phyloP scores from a whole-genome alignment of 768 basidiomycete species.

The Antrodiella citrinella region DNA sequence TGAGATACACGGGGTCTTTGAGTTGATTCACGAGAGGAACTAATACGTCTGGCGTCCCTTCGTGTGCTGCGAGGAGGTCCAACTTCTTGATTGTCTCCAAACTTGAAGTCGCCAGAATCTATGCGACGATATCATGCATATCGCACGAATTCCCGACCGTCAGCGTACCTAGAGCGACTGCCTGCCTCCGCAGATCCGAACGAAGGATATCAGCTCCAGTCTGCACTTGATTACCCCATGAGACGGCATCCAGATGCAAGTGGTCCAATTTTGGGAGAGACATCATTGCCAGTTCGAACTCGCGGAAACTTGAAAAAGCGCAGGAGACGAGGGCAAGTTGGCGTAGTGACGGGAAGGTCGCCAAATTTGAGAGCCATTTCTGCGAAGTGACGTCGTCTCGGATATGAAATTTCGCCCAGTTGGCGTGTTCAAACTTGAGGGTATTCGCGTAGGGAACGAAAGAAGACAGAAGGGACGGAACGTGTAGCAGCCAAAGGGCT shows the following conservation, averaged over 20 bases:
- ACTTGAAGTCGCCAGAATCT: neutral
- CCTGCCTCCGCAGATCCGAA: neutral
- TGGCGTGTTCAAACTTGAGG: neutral
- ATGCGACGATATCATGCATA: neutral
- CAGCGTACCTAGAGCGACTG: neutral
- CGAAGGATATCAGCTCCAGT: neutral
- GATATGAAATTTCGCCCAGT: neutral
- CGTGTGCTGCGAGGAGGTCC: neutral
- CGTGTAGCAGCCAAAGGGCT: neutral
- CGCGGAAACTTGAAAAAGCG: neutral
- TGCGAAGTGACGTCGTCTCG: neutral
- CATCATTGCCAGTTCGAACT: neutral
- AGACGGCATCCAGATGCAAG: neutral
- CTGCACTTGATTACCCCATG: neutral
- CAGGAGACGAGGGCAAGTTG: neutral
- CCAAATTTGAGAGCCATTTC: neutral
- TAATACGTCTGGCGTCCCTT: neutral
- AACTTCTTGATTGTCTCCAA: neutral
- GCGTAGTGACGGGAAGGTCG: neutral
- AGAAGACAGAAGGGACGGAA: neutral
- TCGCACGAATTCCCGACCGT: neutral
- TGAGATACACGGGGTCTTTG: neutral
- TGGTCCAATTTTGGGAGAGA: neutral
- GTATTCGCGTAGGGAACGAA: neutral
- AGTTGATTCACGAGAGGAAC: neutral